Evolutionary conservation across 345 rosid genomes (phyloP), one percentile per base, ranked within the genome.

Genomic region (Limnanthes douglasii): DNA sequence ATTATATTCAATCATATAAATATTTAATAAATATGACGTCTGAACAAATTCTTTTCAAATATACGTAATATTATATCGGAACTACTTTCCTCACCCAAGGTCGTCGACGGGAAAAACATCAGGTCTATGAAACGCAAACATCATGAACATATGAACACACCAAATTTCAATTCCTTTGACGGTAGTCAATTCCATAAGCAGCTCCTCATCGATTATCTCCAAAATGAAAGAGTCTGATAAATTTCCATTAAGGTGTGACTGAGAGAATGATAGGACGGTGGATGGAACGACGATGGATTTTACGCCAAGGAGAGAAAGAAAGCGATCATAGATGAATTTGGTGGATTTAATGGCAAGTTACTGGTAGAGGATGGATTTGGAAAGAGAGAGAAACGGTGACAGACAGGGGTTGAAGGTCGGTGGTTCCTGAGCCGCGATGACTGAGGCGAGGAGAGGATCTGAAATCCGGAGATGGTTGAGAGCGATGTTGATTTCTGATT

Each of bases 131-230:
- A 86, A 41, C 10, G 92, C 65, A 42, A 78, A 86, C 1, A 86
- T 78, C 94, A 86, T 81, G 15, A 86, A 86, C 96, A 86, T 81
- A 12, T 78, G 92, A 13, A 78, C 90, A 2, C 75, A 73, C 94
- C 90, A 80, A 22, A 62, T 58, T 8, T 90, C 94, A 6, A 81
- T 75, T 6, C 94, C 94, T 50, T 81, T 86, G 4, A 86, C 79
- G 5, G 58, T 56, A 4, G 88, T 86, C 57, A 82, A 15, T 41
- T 55, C 46, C 6, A 42, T 53, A 22, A 70, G 28, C 29, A 86
- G 40, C 50, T 21, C 65, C 12, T 59, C 72, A 8, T 81, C 97
- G 20, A 44, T 64, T 88, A 75, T 78, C 41, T 58, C 69, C 0
- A 68, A 52, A n/a, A 86, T 69, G 34, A 57, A 47, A n/a, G 56